A percentile compares a stretch with the other conserved stretches of the same genome.
phyloP scores from a whole-genome alignment of 73 alveolate genomes.

The Symbiodinium natans region DNA sequence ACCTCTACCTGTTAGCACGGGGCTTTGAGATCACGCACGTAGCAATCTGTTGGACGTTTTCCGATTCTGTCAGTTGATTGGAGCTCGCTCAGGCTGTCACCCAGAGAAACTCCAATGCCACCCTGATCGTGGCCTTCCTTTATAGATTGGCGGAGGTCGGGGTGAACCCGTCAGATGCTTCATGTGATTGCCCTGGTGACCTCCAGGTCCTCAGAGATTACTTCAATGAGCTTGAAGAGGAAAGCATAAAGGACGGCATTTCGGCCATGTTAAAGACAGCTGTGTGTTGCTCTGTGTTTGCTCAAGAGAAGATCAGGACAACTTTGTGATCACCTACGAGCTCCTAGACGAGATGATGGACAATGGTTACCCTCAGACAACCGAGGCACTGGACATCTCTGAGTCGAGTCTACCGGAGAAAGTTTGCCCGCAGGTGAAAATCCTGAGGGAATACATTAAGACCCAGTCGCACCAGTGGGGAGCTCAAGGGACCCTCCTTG shows the following conservation, averaged over 20 bases:
- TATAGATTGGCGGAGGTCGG: constrained; percentile 96
- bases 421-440: constrained; percentile 45
- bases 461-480: constrained; percentile 97
- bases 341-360: constrained; percentile 99
- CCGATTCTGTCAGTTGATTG: too few species aligned
- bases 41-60: not conserved
- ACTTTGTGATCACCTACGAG: constrained; percentile 99
- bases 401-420: not conserved
- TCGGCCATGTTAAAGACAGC: not conserved
- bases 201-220: constrained; percentile 97
- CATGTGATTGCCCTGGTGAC: not conserved
- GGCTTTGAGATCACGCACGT: not conserved
- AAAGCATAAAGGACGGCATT: constrained; percentile 96
- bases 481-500: constrained; percentile 1
- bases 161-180: not conserved
- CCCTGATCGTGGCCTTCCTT: constrained; percentile 98
- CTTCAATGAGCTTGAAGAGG: constrained; percentile 99
- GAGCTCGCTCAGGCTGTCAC: constrained; percentile 96
- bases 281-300: not conserved
- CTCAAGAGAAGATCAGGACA: constrained; percentile 95
- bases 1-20: constrained; percentile 47
- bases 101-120: constrained; percentile 98
- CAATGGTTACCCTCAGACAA: constrained; percentile 99
- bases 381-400: constrained; percentile 95
- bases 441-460: constrained; percentile 98